Base-by-base conservation (phyloP, 768 basidiomycete genomes). In the Pleurotus eryngii region DNA sequence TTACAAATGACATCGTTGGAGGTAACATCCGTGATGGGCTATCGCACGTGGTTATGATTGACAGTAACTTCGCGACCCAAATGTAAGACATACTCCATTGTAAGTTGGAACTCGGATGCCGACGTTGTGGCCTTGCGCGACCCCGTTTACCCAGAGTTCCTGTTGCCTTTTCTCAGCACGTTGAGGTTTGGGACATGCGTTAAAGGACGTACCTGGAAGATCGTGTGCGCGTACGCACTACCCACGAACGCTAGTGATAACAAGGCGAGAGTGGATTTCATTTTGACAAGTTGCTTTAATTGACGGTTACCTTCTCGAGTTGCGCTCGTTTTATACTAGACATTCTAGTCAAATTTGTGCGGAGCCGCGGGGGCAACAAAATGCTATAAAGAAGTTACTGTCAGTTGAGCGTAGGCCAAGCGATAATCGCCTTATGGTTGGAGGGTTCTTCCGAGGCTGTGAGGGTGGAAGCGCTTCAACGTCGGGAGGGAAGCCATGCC, bases 1-100 rank as follows among this genome's bases (percentile, higher is more conserved):
- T 85, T 85, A 74, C 83, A 84, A 57, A 83, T 84, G 42, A 77
- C 54, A 61, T 78, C 78, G 67, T 81, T 81, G 1, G 80, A 81
- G 6, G 75, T 81, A 12, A 84, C 81, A 63, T 85, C 79, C 14
- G 67, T 81, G 57, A 86, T 82, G 14, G 82, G 81, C 81, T 83
- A 53, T 20, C 51, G 11, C 48, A 37, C 22, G 11, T 20, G 49
- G 14, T 47, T 37, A 40, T 9, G 51, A 40, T 26, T 26, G 8
- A 9, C 11, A 11, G 30, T 3, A 26, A 42, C 26, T 3, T 40
- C 51, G 9, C 4, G 1, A 4, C 11, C 11, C 17, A 1, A n/a
- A 24, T 45, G 26, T 6, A 48, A 54, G n/a, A 64, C 70, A 5
- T 62, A 75, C 73, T 0, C 75, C 78, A 58, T 81, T 77, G 58